Base-by-base conservation (phyloP, 441 rosid genomes). In the Isatis lusitanica region DNA sequence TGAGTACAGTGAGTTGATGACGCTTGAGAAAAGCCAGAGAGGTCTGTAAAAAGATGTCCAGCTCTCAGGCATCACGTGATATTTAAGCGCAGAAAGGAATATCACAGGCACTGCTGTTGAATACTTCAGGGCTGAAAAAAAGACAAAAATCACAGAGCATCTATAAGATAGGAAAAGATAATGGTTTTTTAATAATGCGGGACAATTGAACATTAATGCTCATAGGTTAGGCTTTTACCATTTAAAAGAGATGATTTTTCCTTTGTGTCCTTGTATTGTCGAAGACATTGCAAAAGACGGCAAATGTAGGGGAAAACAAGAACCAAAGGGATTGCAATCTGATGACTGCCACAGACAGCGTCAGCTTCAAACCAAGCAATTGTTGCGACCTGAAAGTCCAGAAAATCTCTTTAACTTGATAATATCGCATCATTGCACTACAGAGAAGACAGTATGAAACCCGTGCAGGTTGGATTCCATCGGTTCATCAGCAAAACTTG, bases 331-430 rank as follows among this genome's bases (percentile, higher is more conserved):
- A 87, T 89, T 65, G 84, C 89, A 66, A 80, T 83, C 33, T 89
- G 85, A 83, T 89, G 92, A 84, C 92, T 87, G 60, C 94, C 92
- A 36, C 94, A 89, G 63, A 89, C 85, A 39, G 94, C 89, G 55
- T 87, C 92, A 61, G 94, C 92, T 74, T 89, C 94, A 79, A 87
- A 89, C 94, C 92, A 89, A 30, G 94, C 94, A 72, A 89, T 86
- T 68, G 92, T 89, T 53, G 94, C 94, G 0, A 87, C 92, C 94
- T 89, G 78, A 70, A 75, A 48, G 43, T 63, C 44, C 74, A 68
- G 39, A 40, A 56, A 74, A 78, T 75, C 39, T 62, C 56, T 62
- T 70, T 43, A 61, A 53, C 58, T n/a, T 65, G 13, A 28, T 43
- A 17, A 17, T 53, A 36, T 42, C 15, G 7, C 30, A 72, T 33